Evolutionary conservation across 306 rosid species (phyloP), one percentile per base, ranked within the genome.

Genomic region (Quercus gilva): DNA sequence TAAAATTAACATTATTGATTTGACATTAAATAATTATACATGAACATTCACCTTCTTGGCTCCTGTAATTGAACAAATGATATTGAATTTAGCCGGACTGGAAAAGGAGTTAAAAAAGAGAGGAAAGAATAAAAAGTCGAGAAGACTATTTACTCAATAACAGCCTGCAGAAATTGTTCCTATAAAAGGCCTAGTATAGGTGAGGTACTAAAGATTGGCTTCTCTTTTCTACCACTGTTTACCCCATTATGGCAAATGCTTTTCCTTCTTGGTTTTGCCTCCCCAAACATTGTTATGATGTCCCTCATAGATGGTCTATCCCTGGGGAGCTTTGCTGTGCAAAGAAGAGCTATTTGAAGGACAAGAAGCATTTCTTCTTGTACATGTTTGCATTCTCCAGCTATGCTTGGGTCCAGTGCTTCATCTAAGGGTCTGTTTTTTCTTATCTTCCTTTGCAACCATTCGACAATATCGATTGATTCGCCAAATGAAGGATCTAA

Each of bases 341-440:
- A 90, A 3, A 90, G 87, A 68, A 94, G 90, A 4, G 98, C 98
- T 4, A 90, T 89, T 69, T 95, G 76, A 23, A 91, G 91, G n/a
- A 90, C 98, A 9, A 94, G 91, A 80, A 91, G 94, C 98, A 91
- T 91, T 78, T 94, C 97, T 81, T 94, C 98, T 63, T 90, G 94
- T 19, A 91, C 90, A 80, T 91, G 91, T 72, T 84, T 90, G 91
- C 92, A 91, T 55, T 89, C 86, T 4, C 91, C 91, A 7, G 91
- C 95, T 64, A 91, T 86, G 64, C 72, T 43, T 6, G 91, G 81
- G 76, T 94, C 98, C 23, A 91, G 78, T 61, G 85, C 86, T 74
- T 88, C 97, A 84, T 85, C 85, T 59, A 88, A 67, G 20, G 76
- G 76, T 69, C 79, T 80, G 13, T 82, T 87, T 84, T 45, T 86